Conservation (phyloP, 768 basidiomycete species). For the Dendrothele bispora region DNA sequence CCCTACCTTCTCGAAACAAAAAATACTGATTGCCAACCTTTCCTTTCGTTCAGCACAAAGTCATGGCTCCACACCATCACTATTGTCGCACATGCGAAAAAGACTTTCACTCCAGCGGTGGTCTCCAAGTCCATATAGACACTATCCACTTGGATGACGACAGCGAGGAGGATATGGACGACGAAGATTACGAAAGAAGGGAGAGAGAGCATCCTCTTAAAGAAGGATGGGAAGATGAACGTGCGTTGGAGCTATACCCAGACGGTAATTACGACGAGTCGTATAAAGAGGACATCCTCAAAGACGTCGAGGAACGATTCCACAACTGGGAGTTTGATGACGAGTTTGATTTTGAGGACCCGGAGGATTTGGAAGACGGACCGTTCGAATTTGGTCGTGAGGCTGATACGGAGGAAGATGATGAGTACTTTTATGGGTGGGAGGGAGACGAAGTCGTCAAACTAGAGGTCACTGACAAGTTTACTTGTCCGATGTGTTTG, state of each 20-base stretch:
- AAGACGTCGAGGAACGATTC: too few species aligned
- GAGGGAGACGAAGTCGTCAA: constrained; percentile 3
- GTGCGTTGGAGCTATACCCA: not conserved
- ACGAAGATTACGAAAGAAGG: not conserved
- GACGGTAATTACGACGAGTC: not conserved
- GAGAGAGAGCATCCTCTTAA: not conserved
- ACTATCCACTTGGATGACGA: constrained; percentile 1
- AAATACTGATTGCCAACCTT: not conserved
- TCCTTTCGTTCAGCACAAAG: not conserved
- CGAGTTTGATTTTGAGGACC: constrained; percentile 4
- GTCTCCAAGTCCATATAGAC: constrained; percentile 1
- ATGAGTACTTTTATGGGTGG: not conserved
- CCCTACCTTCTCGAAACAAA: too few species aligned
- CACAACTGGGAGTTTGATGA: constrained; percentile 3
- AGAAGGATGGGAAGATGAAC: constrained; percentile 6
- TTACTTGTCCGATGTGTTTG: constrained; percentile 5
- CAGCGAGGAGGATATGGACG: not conserved
- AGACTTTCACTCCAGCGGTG: constrained; percentile 1
- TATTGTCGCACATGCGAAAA: constrained; percentile 3
- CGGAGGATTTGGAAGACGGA: not conserved
- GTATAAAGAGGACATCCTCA: not conserved
- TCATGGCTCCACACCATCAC: not conserved
- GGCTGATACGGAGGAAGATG: not conserved
- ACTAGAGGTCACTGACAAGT: not conserved
- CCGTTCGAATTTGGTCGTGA: not conserved